These are phyloP conservation scores for Colletotrichum godetiae DNA, from an alignment of 2,329 filamentous ascomycete species.

Conservation along the genomic window DNA sequence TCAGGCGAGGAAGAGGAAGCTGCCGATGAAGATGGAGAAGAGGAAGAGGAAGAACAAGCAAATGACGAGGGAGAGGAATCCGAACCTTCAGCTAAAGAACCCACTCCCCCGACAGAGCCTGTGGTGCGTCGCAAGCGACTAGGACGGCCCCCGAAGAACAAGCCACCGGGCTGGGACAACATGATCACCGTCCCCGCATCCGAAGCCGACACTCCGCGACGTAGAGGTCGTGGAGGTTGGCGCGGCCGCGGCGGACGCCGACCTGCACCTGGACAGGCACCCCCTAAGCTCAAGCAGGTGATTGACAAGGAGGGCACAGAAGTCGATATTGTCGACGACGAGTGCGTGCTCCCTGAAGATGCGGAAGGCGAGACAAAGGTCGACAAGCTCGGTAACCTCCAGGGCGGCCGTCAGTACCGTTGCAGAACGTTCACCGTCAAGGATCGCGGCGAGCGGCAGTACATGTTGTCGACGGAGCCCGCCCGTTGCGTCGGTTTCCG, in stretches of 20 bases:
- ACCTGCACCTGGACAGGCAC: conserved; percentile 76
- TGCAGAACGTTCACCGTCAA: conserved; percentile 94
- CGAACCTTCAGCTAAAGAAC: conserved; percentile 58
- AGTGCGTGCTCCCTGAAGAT: conserved; percentile 89
- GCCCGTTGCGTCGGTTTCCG: conserved; percentile 96
- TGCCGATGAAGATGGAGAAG: conserved; percentile 61
- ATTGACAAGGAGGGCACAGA: conserved; percentile 95
- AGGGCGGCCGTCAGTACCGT: conserved; percentile 89
- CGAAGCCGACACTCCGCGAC: conserved; percentile 69
- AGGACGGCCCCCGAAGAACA: conserved; percentile 88
- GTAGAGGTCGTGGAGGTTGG: conserved; percentile 78
- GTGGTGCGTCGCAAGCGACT: conserved; percentile 80
- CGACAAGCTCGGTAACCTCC: conserved; percentile 85
- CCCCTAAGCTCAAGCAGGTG: conserved; percentile 83
- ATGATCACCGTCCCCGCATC: conserved; percentile 66
- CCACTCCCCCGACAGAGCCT: conserved; percentile 65
- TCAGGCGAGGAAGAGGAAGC: conserved; percentile 58
- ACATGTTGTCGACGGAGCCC: conserved; percentile 99
- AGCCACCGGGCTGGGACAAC: conserved; percentile 81
- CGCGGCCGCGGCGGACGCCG: conserved; percentile 72
- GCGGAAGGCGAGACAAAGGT: conserved; percentile 92
- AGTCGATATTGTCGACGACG: conserved; percentile 90
- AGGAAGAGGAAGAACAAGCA: conserved; percentile 63
- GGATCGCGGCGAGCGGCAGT: conserved; percentile 85
- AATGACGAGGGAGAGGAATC: conserved; percentile 55